Conservation (phyloP, 2,329 filamentous ascomycete species). For the Fusarium keratoplasticum region DNA sequence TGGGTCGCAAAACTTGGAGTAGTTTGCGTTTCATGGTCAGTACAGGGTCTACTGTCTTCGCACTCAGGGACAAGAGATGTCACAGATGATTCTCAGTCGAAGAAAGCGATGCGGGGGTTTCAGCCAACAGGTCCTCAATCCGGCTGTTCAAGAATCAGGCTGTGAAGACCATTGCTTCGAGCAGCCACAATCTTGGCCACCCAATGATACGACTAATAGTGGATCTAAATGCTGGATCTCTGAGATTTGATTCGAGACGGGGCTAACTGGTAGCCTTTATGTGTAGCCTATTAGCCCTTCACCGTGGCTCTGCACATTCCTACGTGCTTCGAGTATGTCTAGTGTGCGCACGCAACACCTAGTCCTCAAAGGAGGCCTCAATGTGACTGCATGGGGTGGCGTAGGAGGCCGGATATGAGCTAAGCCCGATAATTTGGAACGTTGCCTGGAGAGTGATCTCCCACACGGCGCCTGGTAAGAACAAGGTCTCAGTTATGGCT, state of each 20-base stretch:
- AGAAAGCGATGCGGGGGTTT: not conserved
- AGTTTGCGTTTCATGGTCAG: not conserved
- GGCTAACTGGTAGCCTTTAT: not conserved
- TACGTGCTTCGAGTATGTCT: not conserved
- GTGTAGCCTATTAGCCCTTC: not conserved
- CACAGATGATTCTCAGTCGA: accelerated
- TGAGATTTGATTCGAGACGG: not conserved
- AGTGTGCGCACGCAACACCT: not conserved
- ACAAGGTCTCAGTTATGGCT: too few species aligned
- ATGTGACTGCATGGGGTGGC: not conserved
- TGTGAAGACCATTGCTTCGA: not conserved
- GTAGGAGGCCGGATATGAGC: not conserved
- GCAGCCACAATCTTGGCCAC: not conserved
- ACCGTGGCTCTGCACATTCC: not conserved
- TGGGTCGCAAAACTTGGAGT: not conserved
- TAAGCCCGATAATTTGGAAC: not conserved
- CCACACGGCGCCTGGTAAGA: too few species aligned
- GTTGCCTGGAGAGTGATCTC: too few species aligned
- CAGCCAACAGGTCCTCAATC: not conserved
- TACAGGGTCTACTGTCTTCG: not conserved
- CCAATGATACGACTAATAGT: not conserved
- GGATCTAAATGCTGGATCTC: not conserved
- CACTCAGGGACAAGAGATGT: not conserved
- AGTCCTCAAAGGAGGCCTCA: not conserved
- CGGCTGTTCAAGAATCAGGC: not conserved